Evolutionary conservation across 495 filamentous ascomycete genomes (phyloP).

Genomic region (Neurospora sp.): DNA sequence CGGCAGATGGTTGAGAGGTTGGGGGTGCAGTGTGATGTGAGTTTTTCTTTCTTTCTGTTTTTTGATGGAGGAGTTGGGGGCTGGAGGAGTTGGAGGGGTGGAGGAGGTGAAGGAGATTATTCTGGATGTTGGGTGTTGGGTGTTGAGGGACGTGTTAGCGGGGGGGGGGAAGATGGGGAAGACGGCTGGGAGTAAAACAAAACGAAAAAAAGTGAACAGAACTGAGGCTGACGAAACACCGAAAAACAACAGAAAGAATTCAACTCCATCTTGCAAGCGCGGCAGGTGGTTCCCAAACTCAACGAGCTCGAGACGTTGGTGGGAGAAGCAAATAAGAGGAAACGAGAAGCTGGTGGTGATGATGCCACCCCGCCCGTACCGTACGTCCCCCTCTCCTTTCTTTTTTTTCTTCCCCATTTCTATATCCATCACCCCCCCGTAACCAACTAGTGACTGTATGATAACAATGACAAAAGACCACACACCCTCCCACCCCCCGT

Average conservation of each 20-base stretch:
- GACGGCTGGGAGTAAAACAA: too few relatives aligned
- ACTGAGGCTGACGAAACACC: too few relatives aligned
- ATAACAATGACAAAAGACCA: slow-evolving; percentile 29
- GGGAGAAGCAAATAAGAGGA: slow-evolving; percentile 50
- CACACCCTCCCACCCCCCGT: slow-evolving; percentile 63
- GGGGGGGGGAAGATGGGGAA: too few relatives aligned
- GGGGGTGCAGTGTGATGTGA: slow-evolving; percentile 44
- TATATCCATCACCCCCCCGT: too few relatives aligned
- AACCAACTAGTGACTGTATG: too few relatives aligned
- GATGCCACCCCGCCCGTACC: slow-evolving; percentile 26
- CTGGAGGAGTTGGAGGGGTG: not conserved
- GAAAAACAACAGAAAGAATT: slow-evolving; percentile 57
- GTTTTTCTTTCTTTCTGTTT: not conserved
- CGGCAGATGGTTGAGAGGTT: slow-evolving; percentile 57
- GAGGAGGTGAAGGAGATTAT: not conserved
- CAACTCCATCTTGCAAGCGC: slow-evolving; percentile 58
- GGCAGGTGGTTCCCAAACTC: slow-evolving; percentile 60
- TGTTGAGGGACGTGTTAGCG: too few relatives aligned
- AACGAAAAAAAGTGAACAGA: too few relatives aligned
- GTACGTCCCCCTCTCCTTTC: slow-evolving; percentile 19
- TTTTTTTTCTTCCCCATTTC: too few relatives aligned
- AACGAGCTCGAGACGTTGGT: slow-evolving; percentile 77
- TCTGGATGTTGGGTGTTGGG: not conserved
- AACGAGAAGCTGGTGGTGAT: slow-evolving; percentile 35
- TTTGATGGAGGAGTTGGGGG: too few relatives aligned